A percentile compares a stretch with the other conserved stretches of the same genome.
Conservation (phyloP, 2,329 filamentous ascomycete genomes). For the Aureobasidium melanogenum region DNA sequence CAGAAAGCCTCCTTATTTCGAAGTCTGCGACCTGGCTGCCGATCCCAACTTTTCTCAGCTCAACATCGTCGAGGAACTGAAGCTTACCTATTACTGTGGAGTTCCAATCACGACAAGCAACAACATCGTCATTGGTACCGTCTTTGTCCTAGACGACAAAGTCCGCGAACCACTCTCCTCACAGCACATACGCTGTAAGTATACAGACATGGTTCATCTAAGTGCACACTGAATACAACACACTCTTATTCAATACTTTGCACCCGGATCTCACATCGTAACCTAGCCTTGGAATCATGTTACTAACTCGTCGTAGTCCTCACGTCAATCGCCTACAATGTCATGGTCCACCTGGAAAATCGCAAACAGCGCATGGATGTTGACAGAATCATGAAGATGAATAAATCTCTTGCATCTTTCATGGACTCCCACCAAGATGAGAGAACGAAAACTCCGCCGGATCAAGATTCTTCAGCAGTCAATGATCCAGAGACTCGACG, state of each 20-base stretch:
- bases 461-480: neutral
- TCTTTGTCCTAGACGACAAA: constrained; percentile 23
- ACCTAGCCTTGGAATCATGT: constrained; percentile 14
- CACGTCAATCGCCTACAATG: constrained; percentile 46
- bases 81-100: constrained; percentile 26
- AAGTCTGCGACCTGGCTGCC: constrained; percentile 24
- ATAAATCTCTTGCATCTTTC: constrained; percentile 21
- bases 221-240: neutral
- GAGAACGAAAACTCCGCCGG: neutral
- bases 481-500: neutral
- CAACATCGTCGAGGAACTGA: constrained; percentile 22
- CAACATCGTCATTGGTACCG: constrained; percentile 25
- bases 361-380: constrained; percentile 27
- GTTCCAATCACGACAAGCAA: constrained; percentile 27
- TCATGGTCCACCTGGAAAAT: constrained; percentile 27
- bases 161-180: constrained; percentile 16
- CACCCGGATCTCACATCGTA: neutral
- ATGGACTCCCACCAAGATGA: constrained; percentile 14
- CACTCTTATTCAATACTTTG: no score
- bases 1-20: constrained; percentile 28
- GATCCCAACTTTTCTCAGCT: constrained; percentile 23
- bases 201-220: neutral
- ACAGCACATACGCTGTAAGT: constrained; percentile 13
- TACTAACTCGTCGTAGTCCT: constrained; percentile 43
- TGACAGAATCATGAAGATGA: constrained; percentile 19